phyloP scores from a whole-genome alignment of 768 basidiomycete genomes.

The Mycena filopes region DNA sequence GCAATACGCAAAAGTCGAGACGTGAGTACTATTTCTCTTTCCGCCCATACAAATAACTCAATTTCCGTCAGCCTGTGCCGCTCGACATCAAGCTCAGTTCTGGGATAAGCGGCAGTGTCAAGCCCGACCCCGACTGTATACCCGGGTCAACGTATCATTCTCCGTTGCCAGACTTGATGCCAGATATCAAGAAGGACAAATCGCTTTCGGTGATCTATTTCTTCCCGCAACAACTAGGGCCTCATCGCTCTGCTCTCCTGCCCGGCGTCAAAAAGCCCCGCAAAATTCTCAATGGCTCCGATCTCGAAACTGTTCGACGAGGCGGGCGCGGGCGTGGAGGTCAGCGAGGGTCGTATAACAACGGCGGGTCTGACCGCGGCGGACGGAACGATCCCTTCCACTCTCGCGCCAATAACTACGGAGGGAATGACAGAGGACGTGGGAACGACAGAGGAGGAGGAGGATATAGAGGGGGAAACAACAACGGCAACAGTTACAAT shows the following conservation, averaged over 20 bases:
- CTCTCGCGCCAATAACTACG: constrained; percentile 53
- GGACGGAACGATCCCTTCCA: constrained; percentile 60
- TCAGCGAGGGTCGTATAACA: constrained; percentile 48
- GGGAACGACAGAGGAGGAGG: constrained; percentile 40
- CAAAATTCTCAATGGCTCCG: constrained; percentile 71
- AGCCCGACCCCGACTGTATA: constrained; percentile 88
- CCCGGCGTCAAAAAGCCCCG: constrained; percentile 72
- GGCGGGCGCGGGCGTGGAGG: constrained; percentile 63
- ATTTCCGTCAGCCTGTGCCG: constrained; percentile 68
- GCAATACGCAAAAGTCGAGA: constrained; percentile 87
- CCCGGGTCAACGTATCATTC: constrained; percentile 92
- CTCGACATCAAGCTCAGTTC: constrained; percentile 77
- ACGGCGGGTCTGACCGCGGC: constrained; percentile 45
- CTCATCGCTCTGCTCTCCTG: constrained; percentile 87
- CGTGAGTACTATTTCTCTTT: constrained; percentile 55
- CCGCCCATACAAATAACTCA: constrained; percentile 22
- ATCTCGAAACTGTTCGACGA: constrained; percentile 74
- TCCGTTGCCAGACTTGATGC: constrained; percentile 69
- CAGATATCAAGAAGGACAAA: constrained; percentile 88
- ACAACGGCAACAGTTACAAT: constrained; percentile 42
- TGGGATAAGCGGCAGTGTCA: constrained; percentile 82
- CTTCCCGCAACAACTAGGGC: constrained; percentile 88
- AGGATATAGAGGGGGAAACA: constrained; percentile 39
- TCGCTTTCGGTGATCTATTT: constrained; percentile 89
- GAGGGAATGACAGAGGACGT: constrained; percentile 43